These are phyloP conservation scores for Deuterostichococcus epilithicus DNA, from an alignment of 139 green algal species.

Conservation along the genomic window DNA sequence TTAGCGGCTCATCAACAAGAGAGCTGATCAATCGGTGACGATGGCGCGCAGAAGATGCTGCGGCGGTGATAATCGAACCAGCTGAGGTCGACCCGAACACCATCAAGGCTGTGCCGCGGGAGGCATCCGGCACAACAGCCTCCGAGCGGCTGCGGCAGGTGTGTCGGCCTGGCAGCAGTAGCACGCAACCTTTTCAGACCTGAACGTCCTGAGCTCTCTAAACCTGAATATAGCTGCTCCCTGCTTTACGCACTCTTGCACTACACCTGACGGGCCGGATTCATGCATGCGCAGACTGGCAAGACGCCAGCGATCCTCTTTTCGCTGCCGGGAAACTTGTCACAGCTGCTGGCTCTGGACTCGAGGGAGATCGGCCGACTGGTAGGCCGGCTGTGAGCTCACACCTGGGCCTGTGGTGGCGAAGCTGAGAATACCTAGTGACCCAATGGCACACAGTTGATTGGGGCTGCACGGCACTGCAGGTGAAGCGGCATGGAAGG, in stretches of 20 bases:
- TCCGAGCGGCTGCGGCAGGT: conserved; percentile 12
- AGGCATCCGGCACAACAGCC: conserved; percentile 3
- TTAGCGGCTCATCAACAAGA: too few species aligned
- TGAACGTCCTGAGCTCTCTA: too few species aligned
- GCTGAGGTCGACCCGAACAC: neutral
- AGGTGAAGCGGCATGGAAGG: conserved; percentile 22
- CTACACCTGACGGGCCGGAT: too few species aligned
- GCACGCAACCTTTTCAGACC: too few species aligned
- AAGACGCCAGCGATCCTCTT: conserved; percentile 32
- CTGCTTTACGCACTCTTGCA: too few species aligned
- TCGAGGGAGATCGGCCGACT: neutral
- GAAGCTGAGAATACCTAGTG: neutral
- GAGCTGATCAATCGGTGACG: too few species aligned
- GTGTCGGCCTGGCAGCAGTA: neutral
- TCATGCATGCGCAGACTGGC: conserved; percentile 19
- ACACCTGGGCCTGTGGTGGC: neutral
- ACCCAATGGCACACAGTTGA: neutral
- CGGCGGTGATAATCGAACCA: neutral
- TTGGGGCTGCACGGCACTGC: neutral
- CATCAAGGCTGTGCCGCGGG: conserved; percentile 5
- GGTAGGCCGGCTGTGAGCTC: neutral
- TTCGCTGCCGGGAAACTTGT: conserved; percentile 15
- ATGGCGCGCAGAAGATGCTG: neutral
- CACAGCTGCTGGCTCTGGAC: conserved; percentile 31
- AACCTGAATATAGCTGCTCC: too few species aligned